Base-by-base conservation (phyloP, 192 early-diverging fungal species). In the Chytriomyces confervae region DNA sequence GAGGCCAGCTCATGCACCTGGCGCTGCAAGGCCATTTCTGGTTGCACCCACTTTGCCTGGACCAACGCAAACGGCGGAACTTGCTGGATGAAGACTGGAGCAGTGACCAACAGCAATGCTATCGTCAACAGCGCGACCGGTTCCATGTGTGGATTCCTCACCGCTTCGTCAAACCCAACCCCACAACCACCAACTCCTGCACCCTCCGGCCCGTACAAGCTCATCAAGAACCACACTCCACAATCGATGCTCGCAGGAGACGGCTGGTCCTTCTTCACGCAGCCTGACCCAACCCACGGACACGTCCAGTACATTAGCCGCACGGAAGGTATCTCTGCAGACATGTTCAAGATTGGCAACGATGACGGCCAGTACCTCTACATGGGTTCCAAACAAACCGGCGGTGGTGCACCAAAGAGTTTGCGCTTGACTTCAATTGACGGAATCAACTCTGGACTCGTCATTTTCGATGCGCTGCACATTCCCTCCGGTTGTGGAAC, bases 401-500 rank as follows among this genome's bases (percentile, higher is more conserved):
- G 63, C 13, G 63, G 63, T 1, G 63, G n/a, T 46, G 80, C 76
- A 13, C 82, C 71, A 48, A 18, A 61, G 36, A 82, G 81, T 60
- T 72, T 83, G 0, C 80, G 82, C 5, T 27, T 81, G 6, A 18
- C n/a, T n/a, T 65, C 60, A n/a, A 72, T 78, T 24, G 53, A 70
- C 8, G 10, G 11, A 6, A 77, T 70, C 69, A 81, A 82, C 47
- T 29, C 23, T 10, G 82, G 82, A 7, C 67, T 83, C 24, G 13
- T 65, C 2, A 65, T 65, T 65, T 65, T 65, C 27, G 63, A 65
- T 27, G 36, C 36, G 2, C 23, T 36, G 16, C 84, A 86, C 71
- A 83, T 85, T 44, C 85, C 85, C 0, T 44, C n/a, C 29, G 85
- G 86, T 1, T 87, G 86, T 51, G 86, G 86, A 63, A 86, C 83